These are phyloP conservation scores for Fraxinus anomala DNA, from an alignment of 257 asterid genomes.

Conservation along the genomic window DNA sequence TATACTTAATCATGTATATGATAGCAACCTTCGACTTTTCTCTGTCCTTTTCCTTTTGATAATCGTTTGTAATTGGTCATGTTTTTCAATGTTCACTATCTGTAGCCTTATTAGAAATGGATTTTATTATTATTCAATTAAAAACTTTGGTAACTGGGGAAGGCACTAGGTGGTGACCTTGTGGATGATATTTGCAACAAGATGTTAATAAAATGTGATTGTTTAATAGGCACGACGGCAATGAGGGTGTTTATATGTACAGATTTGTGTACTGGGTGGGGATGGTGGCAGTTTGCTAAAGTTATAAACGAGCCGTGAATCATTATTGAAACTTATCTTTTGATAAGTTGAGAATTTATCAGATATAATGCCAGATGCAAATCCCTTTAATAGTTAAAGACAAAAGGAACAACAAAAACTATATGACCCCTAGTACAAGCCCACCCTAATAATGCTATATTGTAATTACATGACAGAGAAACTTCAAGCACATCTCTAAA, in stretches of 20 bases:
- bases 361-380: background rate
- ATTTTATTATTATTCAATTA: background rate
- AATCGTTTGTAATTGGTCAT: slow-evolving; percentile 15
- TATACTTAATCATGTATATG: slow-evolving; percentile 13
- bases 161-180: slow-evolving; percentile 7
- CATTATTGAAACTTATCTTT: slow-evolving; percentile 9
- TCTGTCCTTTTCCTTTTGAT: slow-evolving; percentile 16
- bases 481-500: background rate
- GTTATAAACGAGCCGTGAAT: slow-evolving; percentile 3
- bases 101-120: slow-evolving; percentile 1
- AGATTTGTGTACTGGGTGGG: slow-evolving; percentile 24
- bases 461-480: background rate
- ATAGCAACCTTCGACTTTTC: slow-evolving; percentile 7
- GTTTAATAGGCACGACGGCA: background rate
- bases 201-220: background rate
- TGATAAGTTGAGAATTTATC: background rate
- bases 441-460: background rate
- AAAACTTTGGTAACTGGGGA: slow-evolving; percentile 16
- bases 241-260: background rate
- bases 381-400: background rate
- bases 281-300: slow-evolving; percentile 23
- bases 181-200: slow-evolving; percentile 17
- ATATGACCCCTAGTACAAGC: background rate
- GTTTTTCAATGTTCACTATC: background rate
- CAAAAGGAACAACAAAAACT: background rate